A percentile compares a stretch with the other conserved stretches of the same genome.
phyloP scores from a whole-genome alignment of 176 grass and related monocot species.

The Carex myosuroides region DNA sequence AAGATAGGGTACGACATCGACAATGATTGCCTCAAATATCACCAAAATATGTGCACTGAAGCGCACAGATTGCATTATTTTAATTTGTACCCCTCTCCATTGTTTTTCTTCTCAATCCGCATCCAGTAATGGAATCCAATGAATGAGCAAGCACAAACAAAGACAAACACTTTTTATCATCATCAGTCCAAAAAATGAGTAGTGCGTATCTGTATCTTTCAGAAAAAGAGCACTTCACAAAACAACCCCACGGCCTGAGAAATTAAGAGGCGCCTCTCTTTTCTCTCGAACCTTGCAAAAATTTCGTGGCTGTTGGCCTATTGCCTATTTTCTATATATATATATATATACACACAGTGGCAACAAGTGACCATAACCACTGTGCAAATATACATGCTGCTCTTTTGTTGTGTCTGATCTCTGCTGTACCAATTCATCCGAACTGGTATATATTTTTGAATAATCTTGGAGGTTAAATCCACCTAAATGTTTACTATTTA shows the following conservation, averaged over 20 bases:
- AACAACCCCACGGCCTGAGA: constrained; percentile 4
- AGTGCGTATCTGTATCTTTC: background rate
- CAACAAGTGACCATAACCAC: background rate
- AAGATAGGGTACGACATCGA: background rate
- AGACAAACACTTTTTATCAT: background rate
- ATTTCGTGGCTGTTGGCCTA: too few species aligned
- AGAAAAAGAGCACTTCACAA: background rate
- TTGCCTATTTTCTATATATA: too few species aligned
- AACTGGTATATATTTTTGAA: too few species aligned
- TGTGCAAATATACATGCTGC: background rate
- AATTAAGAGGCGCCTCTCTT: background rate
- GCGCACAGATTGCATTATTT: background rate
- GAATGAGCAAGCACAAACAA: background rate
- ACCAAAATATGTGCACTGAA: background rate
- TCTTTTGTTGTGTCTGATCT: background rate
- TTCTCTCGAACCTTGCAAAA: background rate
- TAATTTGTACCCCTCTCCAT: background rate
- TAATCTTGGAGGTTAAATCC: too few species aligned
- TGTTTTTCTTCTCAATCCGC: background rate
- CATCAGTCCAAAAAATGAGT: background rate
- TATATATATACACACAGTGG: background rate
- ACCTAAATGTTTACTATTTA: too few species aligned
- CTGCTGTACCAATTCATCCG: background rate
- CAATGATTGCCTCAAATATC: background rate
- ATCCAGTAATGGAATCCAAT: background rate